Evolutionary conservation across 805 yeast species (phyloP), one percentile per base, ranked within the genome.

Genomic region (Zygoascus bituminiphila): DNA sequence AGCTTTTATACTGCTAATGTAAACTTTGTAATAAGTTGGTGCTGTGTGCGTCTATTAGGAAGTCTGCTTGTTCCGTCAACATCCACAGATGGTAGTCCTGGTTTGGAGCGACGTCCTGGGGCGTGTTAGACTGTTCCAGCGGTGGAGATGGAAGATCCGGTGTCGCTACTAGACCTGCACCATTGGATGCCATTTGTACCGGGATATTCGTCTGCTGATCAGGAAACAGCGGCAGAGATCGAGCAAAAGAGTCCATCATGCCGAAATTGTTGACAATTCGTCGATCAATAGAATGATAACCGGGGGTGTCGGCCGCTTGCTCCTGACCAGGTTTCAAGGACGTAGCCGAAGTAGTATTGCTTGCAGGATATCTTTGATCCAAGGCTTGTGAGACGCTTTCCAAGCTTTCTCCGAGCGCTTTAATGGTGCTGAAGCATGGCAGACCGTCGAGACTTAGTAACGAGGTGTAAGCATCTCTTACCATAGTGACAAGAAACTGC

Each of bases 21-120:
- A 20, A 21, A 25, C 37, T 42, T 33, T 49, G 52, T 35, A 51
- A 31, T 5, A 51, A 45, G 19, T 46, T 48, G 10, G 52, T 43
- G 33, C 54, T 51, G 36, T 51, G 54, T 1, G 51, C 54, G 40
- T 51, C 54, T 45, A 49, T 45, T 9, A 46, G 44, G 31, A 51
- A 51, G 21, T 36, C 38, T 15, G 42, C 37, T 21, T 43, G 46
- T 7, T 22, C 47, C 15, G 33, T 22, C 6, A 41, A 20, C n/a
- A 33, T 33, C 19, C 24, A 21, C 6, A 45, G 43, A 19, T 23
- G 26, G 20, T 45, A 42, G 5, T 14, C 31, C 6, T 23, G 20
- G n/a, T 15, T 19, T 4, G 24, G 29, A 8, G 21, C 20, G 14
- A 33, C 26, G 5, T 12, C 40, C 15, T 36, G 29, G 9, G 38